Evolutionary conservation across 352 stramenopile genomes (phyloP).

Genomic region (Globisporangium apiculatum): DNA sequence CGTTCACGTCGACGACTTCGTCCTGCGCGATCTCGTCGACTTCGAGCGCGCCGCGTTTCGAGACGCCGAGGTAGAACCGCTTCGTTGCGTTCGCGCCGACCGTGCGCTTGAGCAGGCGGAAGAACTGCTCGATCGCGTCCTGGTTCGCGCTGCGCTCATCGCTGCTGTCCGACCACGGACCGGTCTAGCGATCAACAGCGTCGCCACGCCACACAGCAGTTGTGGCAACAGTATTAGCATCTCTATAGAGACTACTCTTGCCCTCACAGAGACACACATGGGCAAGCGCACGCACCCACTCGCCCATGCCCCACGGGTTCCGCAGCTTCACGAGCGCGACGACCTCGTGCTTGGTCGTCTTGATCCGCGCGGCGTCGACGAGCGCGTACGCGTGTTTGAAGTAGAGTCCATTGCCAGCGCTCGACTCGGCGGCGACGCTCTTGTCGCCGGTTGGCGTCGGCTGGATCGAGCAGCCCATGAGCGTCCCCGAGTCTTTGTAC

Average conservation of each 20-base stretch:
- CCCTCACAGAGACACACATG: background rate
- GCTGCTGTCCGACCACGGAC: slow-evolving; percentile 79
- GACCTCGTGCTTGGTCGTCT: slow-evolving; percentile 35
- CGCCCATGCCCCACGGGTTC: slow-evolving; percentile 89
- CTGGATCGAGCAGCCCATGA: slow-evolving; percentile 92
- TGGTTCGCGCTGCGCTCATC: slow-evolving; percentile 73
- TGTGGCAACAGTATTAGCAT: too few relatives aligned
- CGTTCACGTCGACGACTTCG: slow-evolving; percentile 74
- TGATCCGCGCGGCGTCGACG: slow-evolving; percentile 70
- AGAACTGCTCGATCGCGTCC: slow-evolving; percentile 67
- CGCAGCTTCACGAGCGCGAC: slow-evolving; percentile 75
- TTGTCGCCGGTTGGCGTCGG: slow-evolving; percentile 50
- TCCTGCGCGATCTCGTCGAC: slow-evolving; percentile 63
- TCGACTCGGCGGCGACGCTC: slow-evolving; percentile 57
- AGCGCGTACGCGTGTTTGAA: slow-evolving; percentile 87
- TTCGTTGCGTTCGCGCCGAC: slow-evolving; percentile 66
- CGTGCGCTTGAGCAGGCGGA: slow-evolving; percentile 60
- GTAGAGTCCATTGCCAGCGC: slow-evolving; percentile 75
- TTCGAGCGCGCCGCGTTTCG: slow-evolving; percentile 37
- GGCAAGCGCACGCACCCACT: slow-evolving; percentile 59
- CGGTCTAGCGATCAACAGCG: slow-evolving; percentile 29
- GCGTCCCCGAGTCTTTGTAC: slow-evolving; percentile 76
- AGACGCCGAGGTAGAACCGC: slow-evolving; percentile 50
- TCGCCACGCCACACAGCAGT: background rate
- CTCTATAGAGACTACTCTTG: too few relatives aligned